phyloP scores from a whole-genome alignment of 1,284 basidiomycete genomes.

The Boletus holoroseus region DNA sequence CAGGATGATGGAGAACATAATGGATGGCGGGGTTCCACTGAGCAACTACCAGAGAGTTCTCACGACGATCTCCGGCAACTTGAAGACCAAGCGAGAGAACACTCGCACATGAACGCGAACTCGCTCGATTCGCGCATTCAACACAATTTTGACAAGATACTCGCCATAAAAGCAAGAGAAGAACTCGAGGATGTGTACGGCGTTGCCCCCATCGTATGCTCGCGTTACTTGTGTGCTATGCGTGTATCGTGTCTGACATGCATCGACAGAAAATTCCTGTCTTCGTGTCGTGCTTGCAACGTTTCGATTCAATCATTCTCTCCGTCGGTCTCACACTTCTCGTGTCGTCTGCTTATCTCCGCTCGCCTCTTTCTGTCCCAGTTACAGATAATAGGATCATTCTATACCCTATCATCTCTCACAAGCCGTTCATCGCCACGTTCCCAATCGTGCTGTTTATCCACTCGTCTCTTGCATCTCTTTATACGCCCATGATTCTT shows the following conservation, averaged over 20 bases:
- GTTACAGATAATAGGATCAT: constrained; percentile 16
- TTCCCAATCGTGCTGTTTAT: constrained; percentile 46
- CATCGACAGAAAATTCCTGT: constrained; percentile 59
- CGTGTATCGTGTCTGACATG: constrained; percentile 9
- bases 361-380: constrained; percentile 29
- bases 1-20: constrained; percentile 10
- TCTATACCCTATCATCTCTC: constrained; percentile 19
- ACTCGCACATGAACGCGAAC: constrained; percentile 1
- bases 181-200: constrained; percentile 74
- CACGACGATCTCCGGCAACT: constrained; percentile 17
- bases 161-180: constrained; percentile 57
- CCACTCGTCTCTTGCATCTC: constrained; percentile 47
- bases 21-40: constrained; percentile 15
- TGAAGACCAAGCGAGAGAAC: constrained; percentile 20
- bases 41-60: constrained; percentile 19
- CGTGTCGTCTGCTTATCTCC: constrained; percentile 52
- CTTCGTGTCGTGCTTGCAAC: constrained; percentile 67
- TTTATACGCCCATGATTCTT: constrained; percentile 58
- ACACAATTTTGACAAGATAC: constrained; percentile 56
- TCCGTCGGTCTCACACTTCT: constrained; percentile 63
- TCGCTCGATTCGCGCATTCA: constrained; percentile 42
- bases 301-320: constrained; percentile 63
- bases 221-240: not conserved
- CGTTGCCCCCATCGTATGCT: constrained; percentile 56
- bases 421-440: constrained; percentile 40